phyloP scores from a whole-genome alignment of 1,139 yeast genomes.

The Geotrichum australiense region DNA sequence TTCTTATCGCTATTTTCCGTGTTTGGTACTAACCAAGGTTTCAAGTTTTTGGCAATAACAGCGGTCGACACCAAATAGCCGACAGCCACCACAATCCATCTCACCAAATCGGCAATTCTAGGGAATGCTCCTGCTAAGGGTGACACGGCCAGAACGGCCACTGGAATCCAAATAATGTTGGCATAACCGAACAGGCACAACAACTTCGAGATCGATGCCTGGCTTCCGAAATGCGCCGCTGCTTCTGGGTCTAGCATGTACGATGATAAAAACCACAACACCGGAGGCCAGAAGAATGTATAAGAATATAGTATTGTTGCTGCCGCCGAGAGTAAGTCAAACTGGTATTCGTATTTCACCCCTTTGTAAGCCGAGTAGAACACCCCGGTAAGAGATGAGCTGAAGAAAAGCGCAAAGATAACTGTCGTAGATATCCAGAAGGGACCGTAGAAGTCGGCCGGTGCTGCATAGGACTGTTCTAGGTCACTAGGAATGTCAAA shows the following conservation, averaged over 20 bases:
- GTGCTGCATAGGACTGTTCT: constrained; percentile 23
- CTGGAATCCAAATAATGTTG: constrained; percentile 72
- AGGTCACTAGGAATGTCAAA: constrained; percentile 28
- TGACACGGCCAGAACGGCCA: constrained; percentile 49
- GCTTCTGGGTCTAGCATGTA: constrained; percentile 28
- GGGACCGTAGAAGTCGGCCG: constrained; percentile 68
- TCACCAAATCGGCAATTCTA: constrained; percentile 32
- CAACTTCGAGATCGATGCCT: constrained; percentile 37
- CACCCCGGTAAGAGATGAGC: constrained; percentile 57
- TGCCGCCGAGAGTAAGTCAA: constrained; percentile 58
- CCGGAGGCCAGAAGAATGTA: constrained; percentile 54
- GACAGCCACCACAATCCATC: constrained; percentile 34
- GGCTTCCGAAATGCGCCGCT: constrained; percentile 3
- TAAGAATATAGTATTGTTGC: constrained; percentile 66
- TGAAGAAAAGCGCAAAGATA: constrained; percentile 62
- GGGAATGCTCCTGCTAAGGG: constrained; percentile 35
- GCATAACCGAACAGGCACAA: constrained; percentile 73
- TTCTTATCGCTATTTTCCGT: constrained; percentile 28
- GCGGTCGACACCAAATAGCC: constrained; percentile 36
- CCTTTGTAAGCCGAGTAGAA: constrained; percentile 40
- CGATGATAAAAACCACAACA: constrained; percentile 45
- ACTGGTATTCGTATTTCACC: constrained; percentile 48
- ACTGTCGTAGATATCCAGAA: constrained; percentile 81
- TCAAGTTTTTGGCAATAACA: constrained; percentile 35
- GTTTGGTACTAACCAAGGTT: constrained; percentile 29